These are phyloP conservation scores for Leccinum disarticulatum DNA, from an alignment of 768 basidiomycete species.

Conservation along the genomic window DNA sequence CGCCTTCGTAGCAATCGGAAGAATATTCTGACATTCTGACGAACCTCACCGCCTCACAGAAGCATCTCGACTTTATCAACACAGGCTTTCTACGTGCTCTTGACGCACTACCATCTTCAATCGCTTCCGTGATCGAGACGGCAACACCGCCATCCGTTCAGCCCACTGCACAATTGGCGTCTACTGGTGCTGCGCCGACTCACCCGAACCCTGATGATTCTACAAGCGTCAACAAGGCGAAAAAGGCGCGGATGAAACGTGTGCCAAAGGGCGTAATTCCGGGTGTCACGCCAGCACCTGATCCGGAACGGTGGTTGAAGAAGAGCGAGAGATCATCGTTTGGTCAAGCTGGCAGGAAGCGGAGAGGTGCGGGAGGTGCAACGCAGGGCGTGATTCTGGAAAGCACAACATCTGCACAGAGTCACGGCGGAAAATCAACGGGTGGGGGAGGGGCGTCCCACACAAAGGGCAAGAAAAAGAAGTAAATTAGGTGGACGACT, in stretches of 20 bases:
- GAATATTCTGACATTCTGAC: conserved; percentile 86
- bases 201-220: conserved; percentile 36
- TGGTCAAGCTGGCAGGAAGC: conserved; percentile 48
- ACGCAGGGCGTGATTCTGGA: conserved; percentile 60
- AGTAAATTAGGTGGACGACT: conserved; percentile 41
- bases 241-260: conserved; percentile 61
- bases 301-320: conserved; percentile 88
- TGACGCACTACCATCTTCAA: conserved; percentile 53
- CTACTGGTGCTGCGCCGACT: conserved; percentile 24
- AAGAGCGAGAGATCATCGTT: conserved; percentile 74
- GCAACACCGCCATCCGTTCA: conserved; percentile 56
- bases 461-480: conserved; percentile 68
- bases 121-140: conserved; percentile 57
- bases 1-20: conserved; percentile 62
- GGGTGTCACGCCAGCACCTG: conserved; percentile 78
- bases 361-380: conserved; percentile 57
- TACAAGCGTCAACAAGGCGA: conserved; percentile 38
- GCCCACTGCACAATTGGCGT: conserved; percentile 27
- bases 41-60: conserved; percentile 79
- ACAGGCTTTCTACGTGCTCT: conserved; percentile 64
- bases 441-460: conserved; percentile 38
- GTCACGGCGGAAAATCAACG: conserved; percentile 35
- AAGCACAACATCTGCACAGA: conserved; percentile 12
- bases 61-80: conserved; percentile 82
- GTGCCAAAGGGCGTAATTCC: conserved; percentile 74